Evolutionary conservation across 2,329 filamentous ascomycete genomes (phyloP), one percentile per base, ranked within the genome.

Genomic region (Talaromyces sp.): DNA sequence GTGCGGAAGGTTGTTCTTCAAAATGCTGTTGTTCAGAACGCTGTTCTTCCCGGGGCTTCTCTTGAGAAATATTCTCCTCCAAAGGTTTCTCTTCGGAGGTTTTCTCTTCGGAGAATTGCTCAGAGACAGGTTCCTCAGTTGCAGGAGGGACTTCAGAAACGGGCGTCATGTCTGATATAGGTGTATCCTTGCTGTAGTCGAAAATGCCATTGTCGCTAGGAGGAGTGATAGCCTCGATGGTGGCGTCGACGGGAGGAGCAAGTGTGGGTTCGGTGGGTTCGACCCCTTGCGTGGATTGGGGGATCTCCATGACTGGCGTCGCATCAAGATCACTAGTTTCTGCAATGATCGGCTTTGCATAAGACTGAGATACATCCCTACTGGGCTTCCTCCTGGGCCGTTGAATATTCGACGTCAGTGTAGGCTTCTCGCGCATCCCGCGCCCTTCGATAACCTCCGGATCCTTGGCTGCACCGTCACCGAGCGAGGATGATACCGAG

Each of bases 371-470:
- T 49, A 55, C 36, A 49, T 67, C 65, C 52, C 47, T 67, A 54
- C 64, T 68, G 27, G 65, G 46, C 46, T 63, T 67, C 39, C 65
- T 65, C 50, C 60, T 67, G 14, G 70, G 70, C 51, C 68, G 64
- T 47, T 70, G 65, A 36, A 64, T 57, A 16, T 61, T 56, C 45
- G 55, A 62, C 20, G 60, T 57, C 48, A 64, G 45, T 47, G 54
- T 67, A 6, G 67, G 66, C 50, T 66, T 65, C 44, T 70, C 69
- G 32, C 57, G 57, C 50, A 62, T 64, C 19, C 68, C 69, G 40
- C 61, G 65, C 9, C 65, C 70, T 54, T 72, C 70, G 35, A 73
- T 66, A 3, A 67, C 47, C 50, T 72, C 67, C 8, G 56, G 22
- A 9, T 63, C 56, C 4, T 62, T 50, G 48, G 61, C 50, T 13